phyloP scores from a whole-genome alignment of 2,329 filamentous ascomycete species.

The Neofusicoccum sp. region DNA sequence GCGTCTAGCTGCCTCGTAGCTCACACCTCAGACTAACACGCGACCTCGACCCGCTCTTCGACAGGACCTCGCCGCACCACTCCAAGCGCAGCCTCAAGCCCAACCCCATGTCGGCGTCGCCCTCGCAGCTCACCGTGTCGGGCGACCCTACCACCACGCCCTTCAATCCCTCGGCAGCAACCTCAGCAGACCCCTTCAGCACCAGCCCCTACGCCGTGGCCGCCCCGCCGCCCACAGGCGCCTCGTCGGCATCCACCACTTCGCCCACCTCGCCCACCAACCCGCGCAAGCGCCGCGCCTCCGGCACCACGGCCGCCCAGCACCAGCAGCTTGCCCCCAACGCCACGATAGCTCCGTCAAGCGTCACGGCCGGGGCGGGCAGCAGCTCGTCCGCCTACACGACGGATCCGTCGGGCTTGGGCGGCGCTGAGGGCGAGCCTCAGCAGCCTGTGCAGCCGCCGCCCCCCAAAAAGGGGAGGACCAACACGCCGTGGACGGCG shows the following conservation, averaged over 20 bases:
- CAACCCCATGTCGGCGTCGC: conserved; percentile 42
- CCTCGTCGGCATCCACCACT: background rate
- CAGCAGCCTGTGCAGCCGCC: conserved; percentile 28
- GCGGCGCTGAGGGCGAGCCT: background rate
- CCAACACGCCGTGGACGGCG: conserved; percentile 98
- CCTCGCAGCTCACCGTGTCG: conserved; percentile 38
- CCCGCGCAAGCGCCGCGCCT: conserved; percentile 49
- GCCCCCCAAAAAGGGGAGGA: conserved; percentile 83
- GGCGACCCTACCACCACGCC: conserved; percentile 23
- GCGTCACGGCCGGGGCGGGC: background rate
- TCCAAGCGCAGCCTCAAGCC: conserved; percentile 49
- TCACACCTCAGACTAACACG: conserved; percentile 6
- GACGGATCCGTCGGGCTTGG: conserved; percentile 12
- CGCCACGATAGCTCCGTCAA: conserved; percentile 17
- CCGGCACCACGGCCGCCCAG: conserved; percentile 27
- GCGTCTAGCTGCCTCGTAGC: conserved; percentile 4
- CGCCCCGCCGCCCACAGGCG: background rate
- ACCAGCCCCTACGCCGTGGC: conserved; percentile 8
- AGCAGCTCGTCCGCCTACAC: background rate
- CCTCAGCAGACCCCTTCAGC: conserved; percentile 20
- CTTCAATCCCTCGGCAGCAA: conserved; percentile 23
- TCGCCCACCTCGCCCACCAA: conserved; percentile 30
- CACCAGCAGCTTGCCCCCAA: conserved; percentile 32
- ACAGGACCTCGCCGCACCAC: conserved; percentile 43
- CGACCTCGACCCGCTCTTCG: background rate